Base-by-base conservation (phyloP, 1,284 basidiomycete genomes). In the Agaricales sp. region DNA sequence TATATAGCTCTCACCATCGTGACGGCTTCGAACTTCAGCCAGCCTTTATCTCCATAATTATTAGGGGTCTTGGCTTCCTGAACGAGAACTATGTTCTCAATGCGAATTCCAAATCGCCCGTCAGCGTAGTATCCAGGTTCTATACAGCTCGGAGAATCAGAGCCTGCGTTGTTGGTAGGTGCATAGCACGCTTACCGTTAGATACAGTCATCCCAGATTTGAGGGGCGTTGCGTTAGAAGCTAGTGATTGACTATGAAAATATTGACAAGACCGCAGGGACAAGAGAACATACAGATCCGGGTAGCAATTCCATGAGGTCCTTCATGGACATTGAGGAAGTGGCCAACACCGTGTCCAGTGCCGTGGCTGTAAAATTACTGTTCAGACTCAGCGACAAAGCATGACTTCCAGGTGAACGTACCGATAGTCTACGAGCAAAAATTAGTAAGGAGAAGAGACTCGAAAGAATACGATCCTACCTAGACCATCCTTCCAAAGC, bases 331-430 rank as follows among this genome's bases (percentile, higher is more conserved):
- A 57, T 94, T 94, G 46, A 97, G 67, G 67, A 87, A 96, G 55
- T 90, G 86, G 0, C 92, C 93, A 19, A 97, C 87, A 26, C 93
- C 93, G 58, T 97, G 93, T 0, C 91, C 91, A n/a, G 92, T 95
- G 4, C 89, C 87, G 55, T 94, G 91, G 49, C 87, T 82, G 26
- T 47, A 25, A 43, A 50, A 26, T 52, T 30, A 46, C n/a, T 48
- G 50, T n/a, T 46, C 48, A 37, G 48, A 20, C 19, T 1, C 21
- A n/a, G 4, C 23, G 26, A 26, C 16, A 2, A 22, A 14, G 46
- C 19, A 25, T 30, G 48, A 45, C 13, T 22, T 39, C 47, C 30
- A n/a, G 37, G 37, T 35, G 30, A 21, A 51, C 49, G 48, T 52
- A 74, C 70, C 71, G 66, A 53, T 73, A 75, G 57, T 74, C 73